These are phyloP conservation scores for Colletotrichum acutatum DNA, from an alignment of 2,329 filamentous ascomycete genomes.

Conservation along the genomic window DNA sequence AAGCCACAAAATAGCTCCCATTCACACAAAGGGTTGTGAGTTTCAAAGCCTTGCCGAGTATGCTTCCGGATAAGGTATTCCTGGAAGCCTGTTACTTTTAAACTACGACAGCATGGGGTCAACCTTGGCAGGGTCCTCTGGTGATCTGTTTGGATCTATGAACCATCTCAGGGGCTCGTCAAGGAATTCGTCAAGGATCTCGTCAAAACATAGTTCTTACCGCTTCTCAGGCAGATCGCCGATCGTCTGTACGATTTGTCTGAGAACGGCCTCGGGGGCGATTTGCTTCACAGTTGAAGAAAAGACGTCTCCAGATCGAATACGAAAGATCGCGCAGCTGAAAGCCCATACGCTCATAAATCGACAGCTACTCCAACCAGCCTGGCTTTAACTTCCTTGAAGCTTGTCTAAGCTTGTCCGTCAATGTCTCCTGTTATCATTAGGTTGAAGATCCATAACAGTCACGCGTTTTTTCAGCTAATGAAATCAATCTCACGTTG, in stretches of 20 bases:
- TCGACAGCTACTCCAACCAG: neutral
- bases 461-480: no score
- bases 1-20: slow-evolving; percentile 30
- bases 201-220: neutral
- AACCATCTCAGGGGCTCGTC: neutral
- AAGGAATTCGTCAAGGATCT: neutral
- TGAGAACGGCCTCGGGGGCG: neutral
- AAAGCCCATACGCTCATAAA: slow-evolving; percentile 36
- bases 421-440: no score
- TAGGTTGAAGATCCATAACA: no score
- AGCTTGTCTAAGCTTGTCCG: no score
- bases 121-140: neutral
- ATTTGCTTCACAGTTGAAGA: neutral
- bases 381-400: no score
- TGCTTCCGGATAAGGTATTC: slow-evolving; percentile 11
- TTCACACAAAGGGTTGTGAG: slow-evolving; percentile 34
- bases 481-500: no score
- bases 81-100: neutral
- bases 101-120: neutral
- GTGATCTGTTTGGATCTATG: neutral
- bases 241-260: neutral
- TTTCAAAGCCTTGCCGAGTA: slow-evolving; percentile 30
- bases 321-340: slow-evolving; percentile 33
- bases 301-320: neutral
- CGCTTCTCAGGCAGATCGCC: neutral